Percentiles rank a stretch among this genome's conserved stretches.
phyloP scores from a whole-genome alignment of 164 flowering plant species.

The Kingdonia uniflora region DNA sequence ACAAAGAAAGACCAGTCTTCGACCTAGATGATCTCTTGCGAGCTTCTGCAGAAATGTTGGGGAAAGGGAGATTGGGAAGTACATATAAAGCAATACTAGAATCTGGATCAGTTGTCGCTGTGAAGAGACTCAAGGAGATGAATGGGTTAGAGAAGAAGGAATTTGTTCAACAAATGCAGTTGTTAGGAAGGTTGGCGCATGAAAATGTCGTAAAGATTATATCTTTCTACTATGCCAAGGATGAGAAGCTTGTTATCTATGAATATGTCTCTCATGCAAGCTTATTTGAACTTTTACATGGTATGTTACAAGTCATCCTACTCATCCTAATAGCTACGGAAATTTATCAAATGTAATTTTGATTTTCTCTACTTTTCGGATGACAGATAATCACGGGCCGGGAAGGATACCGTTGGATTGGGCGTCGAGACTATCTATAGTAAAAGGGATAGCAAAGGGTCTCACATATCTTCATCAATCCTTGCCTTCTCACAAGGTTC shows the following conservation, averaged over 20 bases:
- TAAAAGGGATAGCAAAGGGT: conserved; percentile 47
- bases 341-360: not conserved
- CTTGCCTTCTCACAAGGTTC: conserved; percentile 32
- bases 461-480: conserved; percentile 42
- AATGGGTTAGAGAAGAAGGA: conserved; percentile 34
- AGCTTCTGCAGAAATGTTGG: conserved; percentile 47
- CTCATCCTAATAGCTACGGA: too few species aligned
- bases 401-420: conserved; percentile 36
- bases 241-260: conserved; percentile 49
- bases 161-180: conserved; percentile 43
- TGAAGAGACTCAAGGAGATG: conserved; percentile 43
- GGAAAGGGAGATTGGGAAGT: conserved; percentile 45
- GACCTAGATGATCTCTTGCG: conserved; percentile 56
- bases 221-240: conserved; percentile 43
- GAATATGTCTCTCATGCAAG: conserved; percentile 37
- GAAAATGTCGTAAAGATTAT: conserved; percentile 37
- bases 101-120: conserved; percentile 30
- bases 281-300: conserved; percentile 50
- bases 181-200: conserved; percentile 43
- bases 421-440: conserved; percentile 33
- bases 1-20: conserved; percentile 25
- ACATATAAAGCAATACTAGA: conserved; percentile 45
- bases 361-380: not conserved
- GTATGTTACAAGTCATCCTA: conserved; percentile 15
- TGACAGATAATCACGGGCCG: conserved; percentile 31